A percentile compares a stretch with the other conserved stretches of the same genome.
Conservation (phyloP, 169 alveolate species). For the Plasmodium fragile region DNA sequence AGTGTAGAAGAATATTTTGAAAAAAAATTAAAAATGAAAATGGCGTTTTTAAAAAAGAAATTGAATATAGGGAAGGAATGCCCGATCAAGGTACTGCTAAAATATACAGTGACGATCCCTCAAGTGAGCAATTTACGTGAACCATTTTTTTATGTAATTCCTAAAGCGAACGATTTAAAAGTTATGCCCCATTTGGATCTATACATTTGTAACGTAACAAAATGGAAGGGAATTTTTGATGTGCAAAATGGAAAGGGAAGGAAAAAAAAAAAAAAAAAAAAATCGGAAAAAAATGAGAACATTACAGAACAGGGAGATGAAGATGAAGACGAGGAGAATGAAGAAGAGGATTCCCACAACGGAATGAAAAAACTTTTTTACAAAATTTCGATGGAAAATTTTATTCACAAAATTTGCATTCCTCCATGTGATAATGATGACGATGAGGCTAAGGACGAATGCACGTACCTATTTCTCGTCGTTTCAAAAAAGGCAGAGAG, state of each 20-base stretch:
- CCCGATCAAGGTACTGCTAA: slow-evolving; percentile 38
- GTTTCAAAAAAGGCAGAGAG: slow-evolving; percentile 15
- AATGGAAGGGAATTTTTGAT: background rate
- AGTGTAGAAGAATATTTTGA: slow-evolving; percentile 60
- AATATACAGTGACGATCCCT: slow-evolving; percentile 31
- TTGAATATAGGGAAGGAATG: slow-evolving; percentile 3
- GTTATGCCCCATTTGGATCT: slow-evolving; percentile 19
- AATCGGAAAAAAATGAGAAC: background rate
- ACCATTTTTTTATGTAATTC: slow-evolving; percentile 38
- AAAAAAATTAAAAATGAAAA: slow-evolving; percentile 49
- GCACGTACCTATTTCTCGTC: slow-evolving; percentile 27
- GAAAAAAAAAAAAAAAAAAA: slow-evolving; percentile 20
- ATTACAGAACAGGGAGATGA: background rate
- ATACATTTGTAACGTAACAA: slow-evolving; percentile 24
- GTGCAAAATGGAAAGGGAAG: slow-evolving; percentile 4
- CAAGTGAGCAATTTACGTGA: background rate
- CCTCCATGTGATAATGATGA: background rate
- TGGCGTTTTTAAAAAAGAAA: slow-evolving; percentile 14
- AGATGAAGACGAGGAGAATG: background rate
- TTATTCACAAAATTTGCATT: slow-evolving; percentile 24
- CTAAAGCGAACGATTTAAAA: slow-evolving; percentile 34
- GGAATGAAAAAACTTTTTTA: background rate
- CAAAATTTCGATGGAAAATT: slow-evolving; percentile 31
- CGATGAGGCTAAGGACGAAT: background rate
- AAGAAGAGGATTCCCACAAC: background rate